A percentile compares a stretch with the other conserved stretches of the same genome.
Evolutionary conservation across 2,329 filamentous ascomycete genomes (phyloP).

Genomic region (Cladorrhinum sp.): DNA sequence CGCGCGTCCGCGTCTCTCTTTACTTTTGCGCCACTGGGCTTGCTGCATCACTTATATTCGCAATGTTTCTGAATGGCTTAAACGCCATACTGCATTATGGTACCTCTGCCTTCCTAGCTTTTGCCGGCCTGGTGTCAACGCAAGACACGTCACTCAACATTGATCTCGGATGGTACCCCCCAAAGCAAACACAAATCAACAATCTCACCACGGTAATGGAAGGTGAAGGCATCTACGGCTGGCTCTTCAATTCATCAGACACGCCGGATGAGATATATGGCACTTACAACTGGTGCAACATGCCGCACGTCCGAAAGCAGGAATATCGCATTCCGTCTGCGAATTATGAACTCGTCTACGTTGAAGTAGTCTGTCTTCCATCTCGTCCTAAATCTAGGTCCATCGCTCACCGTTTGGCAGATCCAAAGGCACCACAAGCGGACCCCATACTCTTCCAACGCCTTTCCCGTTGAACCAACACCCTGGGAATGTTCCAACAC

Average conservation of each 20-base stretch:
- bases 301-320: slow-evolving; percentile 71
- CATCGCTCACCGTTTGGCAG: slow-evolving; percentile 32
- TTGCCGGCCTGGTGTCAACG: background rate
- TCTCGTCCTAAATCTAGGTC: too few species aligned
- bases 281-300: slow-evolving; percentile 80
- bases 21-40: background rate
- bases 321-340: slow-evolving; percentile 58
- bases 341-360: slow-evolving; percentile 67
- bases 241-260: slow-evolving; percentile 66
- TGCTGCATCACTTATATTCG: background rate
- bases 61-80: background rate
- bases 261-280: slow-evolving; percentile 57
- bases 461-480: slow-evolving; percentile 71
- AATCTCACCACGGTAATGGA: slow-evolving; percentile 15
- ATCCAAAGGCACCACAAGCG: slow-evolving; percentile 84
- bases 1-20: background rate
- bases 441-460: slow-evolving; percentile 74
- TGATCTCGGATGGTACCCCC: slow-evolving; percentile 11
- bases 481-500: slow-evolving; percentile 70
- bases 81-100: background rate
- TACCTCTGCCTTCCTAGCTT: background rate
- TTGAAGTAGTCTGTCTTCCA: slow-evolving; percentile 61
- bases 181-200: slow-evolving; percentile 6
- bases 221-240: slow-evolving; percentile 65
- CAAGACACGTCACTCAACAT: background rate